Evolutionary conservation across 2,329 filamentous ascomycete genomes (phyloP).

Genomic region (Coniochaeta sp.): DNA sequence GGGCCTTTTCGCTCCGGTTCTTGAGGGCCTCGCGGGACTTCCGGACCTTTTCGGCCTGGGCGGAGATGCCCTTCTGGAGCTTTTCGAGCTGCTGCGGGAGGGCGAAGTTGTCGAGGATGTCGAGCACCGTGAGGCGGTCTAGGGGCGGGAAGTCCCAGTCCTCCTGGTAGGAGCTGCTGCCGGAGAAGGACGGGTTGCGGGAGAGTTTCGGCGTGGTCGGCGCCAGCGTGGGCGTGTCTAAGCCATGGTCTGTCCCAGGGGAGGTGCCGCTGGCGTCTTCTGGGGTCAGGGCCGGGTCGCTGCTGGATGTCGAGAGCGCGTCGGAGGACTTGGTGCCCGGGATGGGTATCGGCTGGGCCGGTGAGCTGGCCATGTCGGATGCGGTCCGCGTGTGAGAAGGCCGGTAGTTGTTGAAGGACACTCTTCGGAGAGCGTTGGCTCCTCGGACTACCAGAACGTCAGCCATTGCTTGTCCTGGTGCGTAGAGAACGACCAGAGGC

Average conservation of each 20-base stretch:
- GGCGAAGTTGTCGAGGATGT: conserved; percentile 89
- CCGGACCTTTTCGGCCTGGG: conserved; percentile 78
- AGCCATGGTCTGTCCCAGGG: conserved; percentile 32
- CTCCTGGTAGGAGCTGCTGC: conserved; percentile 77
- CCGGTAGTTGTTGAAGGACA: background rate
- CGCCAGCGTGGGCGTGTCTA: conserved; percentile 45
- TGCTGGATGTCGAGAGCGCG: conserved; percentile 22
- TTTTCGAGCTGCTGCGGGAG: conserved; percentile 86
- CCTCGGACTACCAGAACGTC: background rate
- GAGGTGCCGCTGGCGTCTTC: conserved; percentile 36
- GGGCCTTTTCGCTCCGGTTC: conserved; percentile 68
- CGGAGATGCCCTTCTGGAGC: conserved; percentile 73
- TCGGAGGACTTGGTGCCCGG: conserved; percentile 28
- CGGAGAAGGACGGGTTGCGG: conserved; percentile 74
- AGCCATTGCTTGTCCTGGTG: background rate
- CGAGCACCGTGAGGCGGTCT: conserved; percentile 84
- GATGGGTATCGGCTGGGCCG: conserved; percentile 24
- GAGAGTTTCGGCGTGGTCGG: conserved; percentile 50
- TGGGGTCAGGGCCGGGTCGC: conserved; percentile 33
- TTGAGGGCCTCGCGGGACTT: conserved; percentile 76
- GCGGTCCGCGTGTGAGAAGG: conserved; percentile 24
- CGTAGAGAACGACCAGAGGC: background rate
- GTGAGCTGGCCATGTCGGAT: conserved; percentile 35
- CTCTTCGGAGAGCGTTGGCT: background rate
- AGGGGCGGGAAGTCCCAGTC: conserved; percentile 88